These are phyloP conservation scores for Aspergillus viridinutans DNA, from an alignment of 2,329 filamentous ascomycete genomes.

Conservation along the genomic window DNA sequence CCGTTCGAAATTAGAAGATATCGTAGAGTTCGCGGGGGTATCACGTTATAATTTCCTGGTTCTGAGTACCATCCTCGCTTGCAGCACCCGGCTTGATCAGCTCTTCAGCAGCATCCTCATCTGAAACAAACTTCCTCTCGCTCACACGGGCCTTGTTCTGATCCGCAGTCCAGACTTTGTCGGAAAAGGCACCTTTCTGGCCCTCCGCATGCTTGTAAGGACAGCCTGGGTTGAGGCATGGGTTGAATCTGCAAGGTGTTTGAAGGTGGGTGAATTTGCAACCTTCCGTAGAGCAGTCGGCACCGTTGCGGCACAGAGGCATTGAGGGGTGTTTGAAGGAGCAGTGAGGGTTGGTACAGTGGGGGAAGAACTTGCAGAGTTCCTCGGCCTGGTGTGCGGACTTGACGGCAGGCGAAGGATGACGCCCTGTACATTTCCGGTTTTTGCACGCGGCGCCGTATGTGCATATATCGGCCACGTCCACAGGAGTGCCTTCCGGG, in stretches of 20 bases:
- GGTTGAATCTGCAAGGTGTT: slow-evolving; percentile 83
- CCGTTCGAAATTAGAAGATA: not conserved
- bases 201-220: slow-evolving; percentile 87
- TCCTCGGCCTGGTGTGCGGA: slow-evolving; percentile 74
- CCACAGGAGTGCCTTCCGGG: slow-evolving; percentile 69
- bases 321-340: slow-evolving; percentile 84
- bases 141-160: slow-evolving; percentile 65
- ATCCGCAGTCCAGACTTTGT: slow-evolving; percentile 85
- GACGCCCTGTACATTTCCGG: slow-evolving; percentile 83
- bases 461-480: slow-evolving; percentile 73
- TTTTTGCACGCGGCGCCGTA: slow-evolving; percentile 95
- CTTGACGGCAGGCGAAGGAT: slow-evolving; percentile 84
- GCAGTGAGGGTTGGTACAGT: slow-evolving; percentile 83
- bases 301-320: slow-evolving; percentile 86
- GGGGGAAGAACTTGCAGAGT: slow-evolving; percentile 87
- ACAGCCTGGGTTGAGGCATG: slow-evolving; percentile 85
- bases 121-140: slow-evolving; percentile 75
- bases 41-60: slow-evolving; percentile 31
- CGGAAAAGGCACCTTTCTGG: slow-evolving; percentile 76
- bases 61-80: slow-evolving; percentile 24
- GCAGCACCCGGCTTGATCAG: slow-evolving; percentile 59
- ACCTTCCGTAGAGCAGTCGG: slow-evolving; percentile 72
- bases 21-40: not conserved
- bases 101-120: slow-evolving; percentile 64
- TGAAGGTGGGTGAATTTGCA: slow-evolving; percentile 90